Evolutionary conservation across 2,329 filamentous ascomycete genomes (phyloP).

Genomic region (Trichoderma pleuroti): DNA sequence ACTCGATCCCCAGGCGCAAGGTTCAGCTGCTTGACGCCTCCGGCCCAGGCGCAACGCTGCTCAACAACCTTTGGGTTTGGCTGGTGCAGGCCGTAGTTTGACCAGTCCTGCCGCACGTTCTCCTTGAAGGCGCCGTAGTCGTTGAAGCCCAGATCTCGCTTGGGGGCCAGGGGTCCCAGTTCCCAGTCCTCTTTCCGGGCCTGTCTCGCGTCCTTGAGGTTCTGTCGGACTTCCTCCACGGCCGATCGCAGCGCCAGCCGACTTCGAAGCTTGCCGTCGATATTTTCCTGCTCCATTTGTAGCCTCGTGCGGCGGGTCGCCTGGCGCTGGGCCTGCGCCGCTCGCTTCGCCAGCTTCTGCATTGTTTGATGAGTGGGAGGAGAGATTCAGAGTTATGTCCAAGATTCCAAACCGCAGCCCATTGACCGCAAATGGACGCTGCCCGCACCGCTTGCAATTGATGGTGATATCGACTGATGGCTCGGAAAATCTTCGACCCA

Average conservation of each 20-base stretch:
- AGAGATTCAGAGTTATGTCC: neutral
- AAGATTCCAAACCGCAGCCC: neutral
- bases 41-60: constrained; percentile 53
- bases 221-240: constrained; percentile 33
- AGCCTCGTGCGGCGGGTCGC: constrained; percentile 48
- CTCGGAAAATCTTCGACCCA: constrained; percentile 17
- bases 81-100: constrained; percentile 29
- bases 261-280: constrained; percentile 30
- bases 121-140: constrained; percentile 55
- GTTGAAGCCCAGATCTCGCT: constrained; percentile 64
- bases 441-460: neutral
- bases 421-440: constrained; percentile 16
- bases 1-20: constrained; percentile 72
- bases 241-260: constrained; percentile 32
- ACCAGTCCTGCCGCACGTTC: constrained; percentile 37
- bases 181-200: constrained; percentile 72
- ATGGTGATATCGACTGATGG: constrained; percentile 7
- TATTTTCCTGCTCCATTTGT: constrained; percentile 31
- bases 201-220: constrained; percentile 41
- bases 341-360: constrained; percentile 68
- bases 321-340: constrained; percentile 64
- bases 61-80: constrained; percentile 36
- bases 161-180: constrained; percentile 73
- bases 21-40: constrained; percentile 55
- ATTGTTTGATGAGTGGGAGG: constrained; percentile 41